Conservation (phyloP, 148 eudicot genomes). For the Nepenthes mirabilis region DNA sequence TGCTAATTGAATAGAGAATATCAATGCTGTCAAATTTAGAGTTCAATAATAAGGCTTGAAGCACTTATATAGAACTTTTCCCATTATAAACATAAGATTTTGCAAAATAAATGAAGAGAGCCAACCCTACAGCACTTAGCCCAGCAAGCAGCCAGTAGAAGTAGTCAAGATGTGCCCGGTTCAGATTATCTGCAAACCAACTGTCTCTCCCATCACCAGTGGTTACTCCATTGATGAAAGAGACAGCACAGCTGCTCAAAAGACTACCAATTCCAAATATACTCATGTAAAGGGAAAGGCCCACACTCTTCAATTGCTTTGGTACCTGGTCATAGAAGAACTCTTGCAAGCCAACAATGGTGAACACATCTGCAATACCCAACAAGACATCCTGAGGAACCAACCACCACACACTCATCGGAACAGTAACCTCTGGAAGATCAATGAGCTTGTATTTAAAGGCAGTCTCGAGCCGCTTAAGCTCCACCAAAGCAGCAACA, state of each 20-base stretch:
- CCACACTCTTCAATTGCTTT: conserved; percentile 36
- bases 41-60: too few relatives aligned
- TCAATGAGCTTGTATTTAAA: conserved; percentile 24
- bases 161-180: conserved; percentile 43
- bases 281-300: conserved; percentile 43
- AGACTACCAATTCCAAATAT: conserved; percentile 51
- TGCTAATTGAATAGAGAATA: too few relatives aligned
- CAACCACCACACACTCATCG: conserved; percentile 64
- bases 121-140: conserved; percentile 11
- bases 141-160: conserved; percentile 33
- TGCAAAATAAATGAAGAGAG: conserved; percentile 13
- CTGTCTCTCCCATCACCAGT: conserved; percentile 18
- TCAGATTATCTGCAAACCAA: conserved; percentile 41
- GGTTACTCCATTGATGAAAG: conserved; percentile 25
- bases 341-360: conserved; percentile 60
- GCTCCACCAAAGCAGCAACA: conserved; percentile 38
- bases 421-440: conserved; percentile 25
- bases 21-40: too few relatives aligned
- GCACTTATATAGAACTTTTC: neutral
- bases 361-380: conserved; percentile 35
- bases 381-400: conserved; percentile 42
- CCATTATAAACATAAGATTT: conserved; percentile 19
- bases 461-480: conserved; percentile 31
- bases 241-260: conserved; percentile 42
- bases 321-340: conserved; percentile 59